Base-by-base conservation (phyloP, 495 filamentous ascomycete species). In the Hapsidospora chrysogenum region DNA sequence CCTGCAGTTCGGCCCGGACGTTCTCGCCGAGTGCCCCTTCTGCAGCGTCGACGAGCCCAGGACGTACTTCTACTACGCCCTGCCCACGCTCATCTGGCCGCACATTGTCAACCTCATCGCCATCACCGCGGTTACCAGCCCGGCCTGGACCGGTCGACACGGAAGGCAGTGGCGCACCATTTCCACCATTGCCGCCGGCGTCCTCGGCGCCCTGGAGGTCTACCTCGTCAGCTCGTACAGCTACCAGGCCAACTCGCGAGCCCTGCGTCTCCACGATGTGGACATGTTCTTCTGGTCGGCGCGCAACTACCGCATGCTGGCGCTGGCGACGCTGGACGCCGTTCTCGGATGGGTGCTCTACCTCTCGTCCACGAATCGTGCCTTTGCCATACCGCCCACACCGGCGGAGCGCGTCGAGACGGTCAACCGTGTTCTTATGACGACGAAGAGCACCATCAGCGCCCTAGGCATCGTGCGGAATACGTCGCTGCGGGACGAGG, bases 61-160 rank as follows among this genome's bases (percentile, higher is more conserved):
- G 25, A 74, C 66, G 13, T 94, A 84, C 54, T 63, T 92, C 25
- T 70, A 79, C 47, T 95, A 89, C 60, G 77, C 80, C 25, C 54
- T 92, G 0, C 87, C 89, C 0, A 55, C 72, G 8, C 56, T 92
- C 15, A 47, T 85, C 3, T 47, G 70, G 1, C 84, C 85, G 14
- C 86, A 96, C 52, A 57, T 97, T 11, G 36, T 80, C 9, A 83
- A 93, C 55, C 60, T 86, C 25, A 44, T 66, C 23, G 53, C 85
- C 26, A 70, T 70, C 3, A 27, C 36, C 19, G 16, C 28, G 2
- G 47, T 47, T 0, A 84, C 78, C 2, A 70, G 64, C 3, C 44
- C 52, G 8, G 40, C 64, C 0, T 64, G 78, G 13, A 67, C 71
- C 0, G 59, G 61, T 2, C 51, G 60, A 5, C 53, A 74, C 22